A percentile compares a stretch with the other conserved stretches of the same genome.
Conservation (phyloP, 768 basidiomycete genomes). For the Megacollybia marginata region DNA sequence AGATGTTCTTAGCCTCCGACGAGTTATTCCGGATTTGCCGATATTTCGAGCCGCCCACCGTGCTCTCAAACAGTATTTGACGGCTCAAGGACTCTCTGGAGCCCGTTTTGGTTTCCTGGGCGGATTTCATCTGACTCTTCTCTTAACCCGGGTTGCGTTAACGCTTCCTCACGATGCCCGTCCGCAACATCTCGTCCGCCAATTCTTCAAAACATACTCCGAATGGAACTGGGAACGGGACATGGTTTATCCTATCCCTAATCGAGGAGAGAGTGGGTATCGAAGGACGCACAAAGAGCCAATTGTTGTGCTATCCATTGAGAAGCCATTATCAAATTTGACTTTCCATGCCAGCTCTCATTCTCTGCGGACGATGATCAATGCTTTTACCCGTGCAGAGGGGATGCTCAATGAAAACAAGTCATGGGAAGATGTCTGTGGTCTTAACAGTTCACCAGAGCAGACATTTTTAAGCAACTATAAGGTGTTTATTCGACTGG, state of each 20-base stretch:
- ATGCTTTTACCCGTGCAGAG: neutral
- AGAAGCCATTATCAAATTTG: constrained; percentile 10
- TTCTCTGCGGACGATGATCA: constrained; percentile 5
- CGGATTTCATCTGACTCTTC: constrained; percentile 14
- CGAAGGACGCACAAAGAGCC: constrained; percentile 9
- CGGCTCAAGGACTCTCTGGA: constrained; percentile 8
- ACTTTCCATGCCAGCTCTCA: constrained; percentile 9
- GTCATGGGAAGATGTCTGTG: constrained; percentile 2
- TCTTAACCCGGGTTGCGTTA: constrained; percentile 8
- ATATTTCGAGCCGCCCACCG: constrained; percentile 12
- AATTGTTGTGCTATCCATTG: constrained; percentile 12
- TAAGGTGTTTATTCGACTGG: constrained; percentile 11
- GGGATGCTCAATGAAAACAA: neutral
- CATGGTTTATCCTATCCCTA: constrained; percentile 5
- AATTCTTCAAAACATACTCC: constrained; percentile 10
- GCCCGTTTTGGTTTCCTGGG: constrained; percentile 15
- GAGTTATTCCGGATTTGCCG: constrained; percentile 3
- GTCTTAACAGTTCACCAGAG: neutral
- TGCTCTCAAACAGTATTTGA: constrained; percentile 8
- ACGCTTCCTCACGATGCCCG: neutral
- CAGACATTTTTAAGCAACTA: constrained; percentile 5
- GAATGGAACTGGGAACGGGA: constrained; percentile 12
- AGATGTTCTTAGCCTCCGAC: constrained; percentile 7
- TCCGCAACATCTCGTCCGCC: constrained; percentile 8
- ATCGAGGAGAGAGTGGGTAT: neutral